A percentile compares a stretch with the other conserved stretches of the same genome.
These are phyloP conservation scores for Neoboletus brunneissimus DNA, from an alignment of 768 basidiomycete genomes.

Conservation along the genomic window DNA sequence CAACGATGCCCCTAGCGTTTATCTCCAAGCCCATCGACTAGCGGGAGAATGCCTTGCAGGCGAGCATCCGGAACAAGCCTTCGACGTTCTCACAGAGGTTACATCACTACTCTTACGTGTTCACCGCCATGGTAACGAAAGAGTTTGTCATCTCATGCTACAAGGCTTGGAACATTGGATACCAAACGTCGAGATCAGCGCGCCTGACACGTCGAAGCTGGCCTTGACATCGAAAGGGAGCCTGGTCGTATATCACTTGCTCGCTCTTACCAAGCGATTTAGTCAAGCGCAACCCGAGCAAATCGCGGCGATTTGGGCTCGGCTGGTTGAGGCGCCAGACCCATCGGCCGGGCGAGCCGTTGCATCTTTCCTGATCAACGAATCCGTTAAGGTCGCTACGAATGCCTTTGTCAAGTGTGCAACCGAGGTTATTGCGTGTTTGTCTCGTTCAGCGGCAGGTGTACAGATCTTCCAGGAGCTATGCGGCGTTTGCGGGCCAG, in stretches of 20 bases:
- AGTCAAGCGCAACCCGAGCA: constrained; percentile 75
- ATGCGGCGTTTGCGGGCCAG: constrained; percentile 81
- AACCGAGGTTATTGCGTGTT: constrained; percentile 76
- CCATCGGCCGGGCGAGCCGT: constrained; percentile 76
- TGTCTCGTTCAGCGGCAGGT: constrained; percentile 75
- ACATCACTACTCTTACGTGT: constrained; percentile 70
- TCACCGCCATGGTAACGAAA: constrained; percentile 45
- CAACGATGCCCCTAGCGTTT: constrained; percentile 71
- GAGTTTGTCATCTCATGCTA: constrained; percentile 59
- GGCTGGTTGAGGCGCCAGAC: constrained; percentile 69
- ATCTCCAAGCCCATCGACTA: constrained; percentile 75
- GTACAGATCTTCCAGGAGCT: constrained; percentile 76
- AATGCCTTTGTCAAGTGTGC: constrained; percentile 75
- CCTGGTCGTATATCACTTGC: constrained; percentile 72
- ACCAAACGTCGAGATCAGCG: constrained; percentile 55
- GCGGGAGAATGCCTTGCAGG: constrained; percentile 78
- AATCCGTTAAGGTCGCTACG: constrained; percentile 81
- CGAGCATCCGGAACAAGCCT: constrained; percentile 66
- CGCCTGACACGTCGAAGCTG: constrained; percentile 42
- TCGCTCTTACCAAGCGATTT: constrained; percentile 78
- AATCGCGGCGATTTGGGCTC: constrained; percentile 74
- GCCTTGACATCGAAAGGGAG: constrained; percentile 46
- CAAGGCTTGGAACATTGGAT: constrained; percentile 86
- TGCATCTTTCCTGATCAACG: constrained; percentile 80
- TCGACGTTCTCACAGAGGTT: constrained; percentile 65